These are phyloP conservation scores for Aspergillus fischeri DNA, from an alignment of 2,329 filamentous ascomycete genomes.

Conservation along the genomic window DNA sequence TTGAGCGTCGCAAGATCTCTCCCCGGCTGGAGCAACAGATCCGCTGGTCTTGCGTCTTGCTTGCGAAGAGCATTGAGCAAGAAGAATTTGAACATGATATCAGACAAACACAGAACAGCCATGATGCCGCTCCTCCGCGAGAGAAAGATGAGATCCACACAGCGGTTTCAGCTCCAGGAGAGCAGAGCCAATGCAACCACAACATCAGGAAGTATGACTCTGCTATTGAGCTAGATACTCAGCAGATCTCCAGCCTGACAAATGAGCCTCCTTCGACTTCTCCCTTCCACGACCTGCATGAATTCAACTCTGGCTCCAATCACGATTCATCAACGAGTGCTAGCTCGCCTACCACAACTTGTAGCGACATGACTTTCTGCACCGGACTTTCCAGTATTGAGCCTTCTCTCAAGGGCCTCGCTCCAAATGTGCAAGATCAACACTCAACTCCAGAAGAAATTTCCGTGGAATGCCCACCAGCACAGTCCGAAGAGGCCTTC, in stretches of 20 bases:
- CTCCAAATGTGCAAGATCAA: not conserved
- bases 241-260: conserved; percentile 15
- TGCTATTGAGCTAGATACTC: conserved; percentile 16
- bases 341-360: conserved; percentile 4
- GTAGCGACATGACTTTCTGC: not conserved
- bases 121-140: not conserved
- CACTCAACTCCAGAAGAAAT: conserved; percentile 2
- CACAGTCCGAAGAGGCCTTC: conserved; percentile 8
- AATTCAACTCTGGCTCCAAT: conserved; percentile 1
- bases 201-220: conserved; percentile 18
- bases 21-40: conserved; percentile 32
- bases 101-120: not conserved
- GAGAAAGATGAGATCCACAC: not conserved
- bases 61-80: conserved; percentile 26
- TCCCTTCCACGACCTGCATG: not conserved
- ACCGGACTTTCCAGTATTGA: conserved; percentile 1
- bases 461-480: not conserved
- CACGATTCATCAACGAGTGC: conserved; percentile 8
- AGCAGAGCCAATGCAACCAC: not conserved
- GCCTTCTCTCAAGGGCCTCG: conserved; percentile 2
- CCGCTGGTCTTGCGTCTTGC: conserved; percentile 32
- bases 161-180: not conserved
- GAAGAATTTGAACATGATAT: conserved; percentile 8
- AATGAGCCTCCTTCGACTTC: conserved; percentile 1
- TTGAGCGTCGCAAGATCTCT: conserved; percentile 31